phyloP scores from a whole-genome alignment of 768 basidiomycete species.

The Termitomyces sp. region DNA sequence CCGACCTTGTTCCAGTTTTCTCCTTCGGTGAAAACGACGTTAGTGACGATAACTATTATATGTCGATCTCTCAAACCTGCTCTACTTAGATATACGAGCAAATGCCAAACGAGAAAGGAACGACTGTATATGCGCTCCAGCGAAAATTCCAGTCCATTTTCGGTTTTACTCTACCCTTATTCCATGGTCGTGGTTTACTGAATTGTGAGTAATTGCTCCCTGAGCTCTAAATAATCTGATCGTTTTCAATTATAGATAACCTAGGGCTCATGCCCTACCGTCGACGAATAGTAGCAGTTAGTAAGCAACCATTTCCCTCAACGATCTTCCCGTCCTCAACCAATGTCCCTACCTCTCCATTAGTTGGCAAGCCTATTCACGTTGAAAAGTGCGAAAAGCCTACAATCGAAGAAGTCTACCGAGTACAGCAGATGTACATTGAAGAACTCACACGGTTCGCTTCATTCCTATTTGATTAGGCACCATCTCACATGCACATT shows the following conservation, averaged over 20 bases:
- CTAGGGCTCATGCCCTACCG: conserved; percentile 95
- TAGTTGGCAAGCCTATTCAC: conserved; percentile 88
- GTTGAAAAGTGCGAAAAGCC: conserved; percentile 77
- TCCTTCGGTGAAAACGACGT: conserved; percentile 99
- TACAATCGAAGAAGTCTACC: conserved; percentile 70
- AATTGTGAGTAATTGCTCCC: conserved; percentile 60
- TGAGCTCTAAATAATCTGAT: background rate
- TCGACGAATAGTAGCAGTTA: conserved; percentile 90
- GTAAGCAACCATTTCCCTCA: conserved; percentile 48
- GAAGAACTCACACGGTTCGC: conserved; percentile 84
- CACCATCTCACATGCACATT: background rate
- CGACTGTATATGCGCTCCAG: conserved; percentile 80
- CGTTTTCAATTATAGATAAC: conserved; percentile 56
- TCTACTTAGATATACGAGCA: conserved; percentile 83
- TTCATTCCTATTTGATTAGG: background rate
- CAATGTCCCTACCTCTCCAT: background rate
- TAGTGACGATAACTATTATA: conserved; percentile 15
- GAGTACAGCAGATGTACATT: conserved; percentile 83
- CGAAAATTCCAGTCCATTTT: conserved; percentile 89
- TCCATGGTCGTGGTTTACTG: conserved; percentile 91
- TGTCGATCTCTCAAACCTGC: background rate
- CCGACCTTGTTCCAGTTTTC: conserved; percentile 95
- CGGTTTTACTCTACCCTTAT: conserved; percentile 95
- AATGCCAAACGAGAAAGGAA: conserved; percentile 93
- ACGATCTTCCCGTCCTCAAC: background rate